These are phyloP conservation scores for Tuber melanosporum DNA, from an alignment of 495 filamentous ascomycete genomes.

Conservation along the genomic window DNA sequence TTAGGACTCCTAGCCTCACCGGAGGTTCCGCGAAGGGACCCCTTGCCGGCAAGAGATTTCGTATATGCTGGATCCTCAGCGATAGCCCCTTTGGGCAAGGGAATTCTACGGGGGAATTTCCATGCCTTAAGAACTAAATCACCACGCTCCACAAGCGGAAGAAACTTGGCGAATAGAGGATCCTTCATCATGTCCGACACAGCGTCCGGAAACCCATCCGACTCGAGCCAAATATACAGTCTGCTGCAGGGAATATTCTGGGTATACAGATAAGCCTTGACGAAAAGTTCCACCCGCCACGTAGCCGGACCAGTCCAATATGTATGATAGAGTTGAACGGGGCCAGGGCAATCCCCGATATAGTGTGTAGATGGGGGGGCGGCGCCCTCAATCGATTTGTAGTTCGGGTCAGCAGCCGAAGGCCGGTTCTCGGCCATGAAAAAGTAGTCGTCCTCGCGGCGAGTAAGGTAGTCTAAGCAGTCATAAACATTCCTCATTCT, in stretches of 20 bases:
- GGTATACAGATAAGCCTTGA: conserved; percentile 55
- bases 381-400: conserved; percentile 40
- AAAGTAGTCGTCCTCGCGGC: conserved; percentile 48
- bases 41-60: conserved; percentile 3
- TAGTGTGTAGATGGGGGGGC: conserved; percentile 32
- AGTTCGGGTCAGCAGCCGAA: conserved; percentile 22
- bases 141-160: conserved; percentile 51
- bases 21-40: conserved; percentile 16
- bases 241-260: conserved; percentile 53
- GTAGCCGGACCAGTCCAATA: conserved; percentile 57
- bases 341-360: conserved; percentile 49
- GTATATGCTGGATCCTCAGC: conserved; percentile 31
- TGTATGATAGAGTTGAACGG: conserved; percentile 53
- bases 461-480: conserved; percentile 49
- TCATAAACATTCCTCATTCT: conserved; percentile 53
- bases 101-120: conserved; percentile 52
- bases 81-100: conserved; percentile 46
- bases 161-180: conserved; percentile 49
- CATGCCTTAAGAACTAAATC: conserved; percentile 51
- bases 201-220: conserved; percentile 48
- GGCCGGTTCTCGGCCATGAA: conserved; percentile 46
- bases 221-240: conserved; percentile 53
- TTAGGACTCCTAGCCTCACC: conserved; percentile 37
- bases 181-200: conserved; percentile 50
- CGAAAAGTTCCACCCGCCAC: conserved; percentile 54